Evolutionary conservation across 805 yeast species (phyloP), one percentile per base, ranked within the genome.

Genomic region (Suhomyces sp.): DNA sequence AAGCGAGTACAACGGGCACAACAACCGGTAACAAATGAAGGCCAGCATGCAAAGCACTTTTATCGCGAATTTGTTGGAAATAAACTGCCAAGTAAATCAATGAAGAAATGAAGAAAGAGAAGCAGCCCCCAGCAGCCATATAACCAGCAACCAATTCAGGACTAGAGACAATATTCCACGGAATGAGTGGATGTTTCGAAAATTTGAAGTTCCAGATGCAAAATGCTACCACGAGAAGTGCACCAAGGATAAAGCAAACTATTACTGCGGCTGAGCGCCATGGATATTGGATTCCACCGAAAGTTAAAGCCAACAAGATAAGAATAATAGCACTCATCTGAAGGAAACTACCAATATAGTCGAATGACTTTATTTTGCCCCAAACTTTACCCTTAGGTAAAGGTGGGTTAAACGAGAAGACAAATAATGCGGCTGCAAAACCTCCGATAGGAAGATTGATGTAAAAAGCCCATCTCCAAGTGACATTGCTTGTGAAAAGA

Each of bases 31-130:
- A 51, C 27, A 68, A 50, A 17, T 68, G 58, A 21, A 72, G 50
- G 22, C 80, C 81, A 4, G 78, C 60, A 18, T 54, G 53, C 56
- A 71, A 56, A 4, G 77, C 63, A 33, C 58, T 60, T 25, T 60
- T 53, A 8, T 58, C 68, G 28, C 54, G 58, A 6, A 76, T 58
- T 16, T 68, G 70, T 49, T 77, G 79, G 52, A 73, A 77, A 49
- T 74, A 76, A 11, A 65, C 56, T 4, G 74, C 54, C 12, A 65
- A 39, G 44, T 61, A 74, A 36, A 47, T 30, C 20, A 47, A 38
- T 17, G 41, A 25, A 27, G 43, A 35, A 19, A 52, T 46, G 45
- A 53, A 53, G 35, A 24, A 46, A 7, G 50, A 50, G 26, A 50
- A 49, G 6, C 38, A 34, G 5, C 49, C 48, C 18, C 40, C 40